These are phyloP conservation scores for Zelonia costaricensis DNA, from an alignment of 208 protist genomes.

Conservation along the genomic window DNA sequence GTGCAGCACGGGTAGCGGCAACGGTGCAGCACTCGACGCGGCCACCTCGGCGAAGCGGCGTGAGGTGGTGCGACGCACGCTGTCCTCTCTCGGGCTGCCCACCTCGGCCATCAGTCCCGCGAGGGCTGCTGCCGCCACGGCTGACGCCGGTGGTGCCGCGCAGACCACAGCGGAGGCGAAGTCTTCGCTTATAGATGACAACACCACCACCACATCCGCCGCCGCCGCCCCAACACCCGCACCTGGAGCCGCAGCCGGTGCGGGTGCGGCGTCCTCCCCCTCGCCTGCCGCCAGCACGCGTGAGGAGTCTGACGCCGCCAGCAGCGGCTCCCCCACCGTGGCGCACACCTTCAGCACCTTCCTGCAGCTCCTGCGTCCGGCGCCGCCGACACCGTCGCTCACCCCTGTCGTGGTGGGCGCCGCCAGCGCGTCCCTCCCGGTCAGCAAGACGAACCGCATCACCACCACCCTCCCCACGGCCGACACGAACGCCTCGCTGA, in stretches of 20 bases:
- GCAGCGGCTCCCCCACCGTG: slow-evolving; percentile 6
- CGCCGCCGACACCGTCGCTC: not conserved
- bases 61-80: slow-evolving; percentile 13
- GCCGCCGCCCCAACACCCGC: not conserved
- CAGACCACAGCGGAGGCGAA: not conserved
- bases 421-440: no score
- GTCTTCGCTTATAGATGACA: no score
- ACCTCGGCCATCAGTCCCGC: not conserved
- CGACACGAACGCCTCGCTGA: no score
- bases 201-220: not conserved
- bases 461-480: no score
- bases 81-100: slow-evolving; percentile 10
- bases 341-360: slow-evolving; percentile 18
- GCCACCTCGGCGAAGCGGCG: slow-evolving; percentile 7
- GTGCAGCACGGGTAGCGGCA: not conserved
- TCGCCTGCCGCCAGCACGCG: not conserved
- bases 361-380: slow-evolving; percentile 15
- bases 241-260: not conserved
- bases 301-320: not conserved
- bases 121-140: not conserved
- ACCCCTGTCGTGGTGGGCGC: not conserved
- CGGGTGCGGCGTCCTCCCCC: not conserved
- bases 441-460: no score
- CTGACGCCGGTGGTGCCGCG: not conserved
- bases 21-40: slow-evolving; percentile 2